These are phyloP conservation scores for Wallacemonas collosoma DNA, from an alignment of 208 protist genomes.

Conservation along the genomic window DNA sequence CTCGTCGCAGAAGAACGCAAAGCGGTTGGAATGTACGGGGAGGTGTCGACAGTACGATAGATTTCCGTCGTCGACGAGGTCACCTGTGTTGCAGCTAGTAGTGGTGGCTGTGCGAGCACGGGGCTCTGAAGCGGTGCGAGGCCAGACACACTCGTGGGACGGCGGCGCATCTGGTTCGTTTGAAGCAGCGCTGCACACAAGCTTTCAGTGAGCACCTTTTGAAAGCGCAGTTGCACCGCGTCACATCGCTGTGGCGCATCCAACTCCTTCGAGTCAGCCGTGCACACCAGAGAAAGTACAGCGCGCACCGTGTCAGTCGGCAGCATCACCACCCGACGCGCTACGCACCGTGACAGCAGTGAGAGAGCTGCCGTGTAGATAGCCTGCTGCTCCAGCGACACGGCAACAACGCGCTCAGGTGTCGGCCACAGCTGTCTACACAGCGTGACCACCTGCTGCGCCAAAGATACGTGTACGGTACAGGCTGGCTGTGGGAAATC, in stretches of 20 bases:
- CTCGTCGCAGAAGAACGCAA: background rate
- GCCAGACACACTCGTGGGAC: background rate
- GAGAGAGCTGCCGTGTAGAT: slow-evolving; percentile 33
- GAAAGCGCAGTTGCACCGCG: slow-evolving; percentile 6
- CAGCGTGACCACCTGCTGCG: slow-evolving; percentile 31
- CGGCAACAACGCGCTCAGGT: too few relatives aligned
- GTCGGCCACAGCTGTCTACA: slow-evolving; percentile 17
- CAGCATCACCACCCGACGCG: slow-evolving; percentile 26
- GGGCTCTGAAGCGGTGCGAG: background rate
- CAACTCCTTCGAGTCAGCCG: background rate
- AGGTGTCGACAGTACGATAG: slow-evolving; percentile 7
- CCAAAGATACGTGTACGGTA: slow-evolving; percentile 38
- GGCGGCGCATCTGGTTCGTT: slow-evolving; percentile 12
- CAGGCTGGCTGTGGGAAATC: slow-evolving; percentile 18
- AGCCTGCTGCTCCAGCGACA: slow-evolving; percentile 16
- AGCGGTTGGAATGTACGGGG: background rate
- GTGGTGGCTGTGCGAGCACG: background rate
- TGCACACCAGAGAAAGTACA: slow-evolving; percentile 21
- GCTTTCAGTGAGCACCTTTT: slow-evolving; percentile 29
- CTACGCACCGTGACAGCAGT: slow-evolving; percentile 55
- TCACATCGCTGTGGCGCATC: background rate
- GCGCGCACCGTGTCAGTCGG: slow-evolving; percentile 22
- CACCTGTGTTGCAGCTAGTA: background rate
- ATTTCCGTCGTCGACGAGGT: slow-evolving; percentile 7
- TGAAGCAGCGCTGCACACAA: slow-evolving; percentile 18